These are phyloP conservation scores for Fusarium redolens DNA, from an alignment of 2,329 filamentous ascomycete genomes.

Conservation along the genomic window DNA sequence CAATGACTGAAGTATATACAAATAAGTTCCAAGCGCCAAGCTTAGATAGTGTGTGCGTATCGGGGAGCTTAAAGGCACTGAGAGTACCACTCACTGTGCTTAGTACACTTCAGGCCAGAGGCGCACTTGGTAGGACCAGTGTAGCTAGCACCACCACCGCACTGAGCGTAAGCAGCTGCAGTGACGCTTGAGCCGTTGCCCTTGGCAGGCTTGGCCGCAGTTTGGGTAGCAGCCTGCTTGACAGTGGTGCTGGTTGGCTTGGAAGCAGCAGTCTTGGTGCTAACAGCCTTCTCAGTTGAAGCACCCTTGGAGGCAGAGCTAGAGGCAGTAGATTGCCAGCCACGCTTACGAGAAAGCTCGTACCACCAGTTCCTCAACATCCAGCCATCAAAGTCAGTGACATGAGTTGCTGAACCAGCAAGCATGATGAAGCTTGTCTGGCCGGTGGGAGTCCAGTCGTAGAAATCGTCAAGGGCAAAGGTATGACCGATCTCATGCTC, in stretches of 20 bases:
- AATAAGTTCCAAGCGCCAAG: neutral
- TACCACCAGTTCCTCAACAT: constrained; percentile 62
- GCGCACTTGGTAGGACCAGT: constrained; percentile 40
- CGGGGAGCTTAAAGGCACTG: constrained; percentile 36
- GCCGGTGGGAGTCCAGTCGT: constrained; percentile 57
- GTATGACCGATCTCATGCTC: constrained; percentile 61
- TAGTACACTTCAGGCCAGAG: constrained; percentile 35
- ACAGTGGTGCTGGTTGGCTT: neutral
- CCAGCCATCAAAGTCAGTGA: constrained; percentile 63
- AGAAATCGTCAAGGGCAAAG: constrained; percentile 56
- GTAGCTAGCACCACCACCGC: constrained; percentile 40
- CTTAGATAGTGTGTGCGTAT: neutral
- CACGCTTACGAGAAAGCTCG: constrained; percentile 46
- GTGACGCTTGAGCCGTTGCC: neutral
- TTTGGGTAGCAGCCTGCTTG: neutral
- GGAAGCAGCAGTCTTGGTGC: neutral
- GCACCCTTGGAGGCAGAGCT: neutral
- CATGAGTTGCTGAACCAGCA: constrained; percentile 54
- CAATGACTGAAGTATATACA: constrained; percentile 6
- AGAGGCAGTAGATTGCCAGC: constrained; percentile 39
- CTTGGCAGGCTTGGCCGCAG: neutral
- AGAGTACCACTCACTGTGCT: constrained; percentile 43
- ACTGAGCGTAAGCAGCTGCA: constrained; percentile 27
- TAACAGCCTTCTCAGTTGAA: neutral
- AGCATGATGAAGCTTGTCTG: constrained; percentile 58